Percentiles rank a stretch among this genome's conserved stretches.
phyloP scores from a whole-genome alignment of 495 filamentous ascomycete genomes.

The Parmelia sp. region DNA sequence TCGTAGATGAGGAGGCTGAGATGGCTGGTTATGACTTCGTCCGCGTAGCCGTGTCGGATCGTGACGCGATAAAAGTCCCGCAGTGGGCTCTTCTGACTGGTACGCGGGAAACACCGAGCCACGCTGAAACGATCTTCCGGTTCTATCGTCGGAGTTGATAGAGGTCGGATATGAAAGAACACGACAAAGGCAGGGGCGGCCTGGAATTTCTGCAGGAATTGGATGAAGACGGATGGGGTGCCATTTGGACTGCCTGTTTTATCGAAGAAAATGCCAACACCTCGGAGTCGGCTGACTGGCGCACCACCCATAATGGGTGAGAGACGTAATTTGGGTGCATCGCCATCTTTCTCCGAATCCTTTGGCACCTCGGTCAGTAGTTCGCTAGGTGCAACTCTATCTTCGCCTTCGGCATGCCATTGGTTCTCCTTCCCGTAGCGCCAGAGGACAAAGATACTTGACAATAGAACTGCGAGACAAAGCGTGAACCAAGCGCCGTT shows the following conservation, averaged over 20 bases:
- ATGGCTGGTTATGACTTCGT: constrained; percentile 57
- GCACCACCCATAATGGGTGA: constrained; percentile 41
- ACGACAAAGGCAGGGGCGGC: constrained; percentile 51
- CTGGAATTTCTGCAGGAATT: constrained; percentile 58
- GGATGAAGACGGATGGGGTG: constrained; percentile 54
- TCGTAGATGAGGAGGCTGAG: constrained; percentile 54
- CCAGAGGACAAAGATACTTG: constrained; percentile 60
- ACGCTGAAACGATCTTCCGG: constrained; percentile 45
- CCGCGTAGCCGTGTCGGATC: constrained; percentile 63
- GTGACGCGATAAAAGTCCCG: constrained; percentile 59
- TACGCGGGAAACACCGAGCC: constrained; percentile 30
- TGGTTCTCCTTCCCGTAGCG: constrained; percentile 69
- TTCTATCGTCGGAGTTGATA: constrained; percentile 38
- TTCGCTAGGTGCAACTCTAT: constrained; percentile 46
- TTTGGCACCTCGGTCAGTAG: constrained; percentile 32
- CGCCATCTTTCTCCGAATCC: background rate
- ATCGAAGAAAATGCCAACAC: constrained; percentile 61
- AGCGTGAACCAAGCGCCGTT: constrained; percentile 71
- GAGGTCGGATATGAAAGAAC: constrained; percentile 58
- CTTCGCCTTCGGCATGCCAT: constrained; percentile 59
- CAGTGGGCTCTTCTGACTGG: constrained; percentile 30
- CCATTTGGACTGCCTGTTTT: constrained; percentile 47
- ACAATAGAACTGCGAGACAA: constrained; percentile 51
- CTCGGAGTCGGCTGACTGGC: constrained; percentile 40
- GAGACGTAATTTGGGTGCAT: constrained; percentile 25